Conservation (phyloP, 768 basidiomycete species). For the Hirschioporus abietinus region DNA sequence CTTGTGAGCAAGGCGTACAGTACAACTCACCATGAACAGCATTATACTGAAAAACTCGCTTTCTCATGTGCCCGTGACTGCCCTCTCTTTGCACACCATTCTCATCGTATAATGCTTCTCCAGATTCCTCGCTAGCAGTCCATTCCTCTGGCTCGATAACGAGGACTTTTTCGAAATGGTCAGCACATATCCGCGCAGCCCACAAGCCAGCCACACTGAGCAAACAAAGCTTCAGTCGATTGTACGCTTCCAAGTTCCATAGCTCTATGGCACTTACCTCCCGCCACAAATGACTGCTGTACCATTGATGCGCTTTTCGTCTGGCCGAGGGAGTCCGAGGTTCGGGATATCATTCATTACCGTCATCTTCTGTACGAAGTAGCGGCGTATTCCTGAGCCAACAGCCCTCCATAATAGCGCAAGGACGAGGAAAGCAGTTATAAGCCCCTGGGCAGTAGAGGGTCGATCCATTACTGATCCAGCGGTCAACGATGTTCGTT, state of each 20-base stretch:
- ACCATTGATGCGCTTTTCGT: not conserved
- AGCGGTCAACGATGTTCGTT: too few species aligned
- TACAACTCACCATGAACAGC: slow-evolving; percentile 17
- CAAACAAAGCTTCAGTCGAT: not conserved
- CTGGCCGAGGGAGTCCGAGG: not conserved
- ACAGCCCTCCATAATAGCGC: not conserved
- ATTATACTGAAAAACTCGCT: slow-evolving; percentile 24
- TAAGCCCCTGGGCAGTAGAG: not conserved
- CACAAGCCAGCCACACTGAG: slow-evolving; percentile 27
- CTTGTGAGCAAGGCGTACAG: not conserved
- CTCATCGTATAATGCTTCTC: slow-evolving; percentile 4
- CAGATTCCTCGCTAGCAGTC: slow-evolving; percentile 16
- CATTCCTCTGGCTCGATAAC: slow-evolving; percentile 29
- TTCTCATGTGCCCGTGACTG: slow-evolving; percentile 12
- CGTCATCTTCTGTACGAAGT: not conserved
- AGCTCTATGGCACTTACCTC: not conserved
- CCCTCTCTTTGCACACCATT: slow-evolving; percentile 17
- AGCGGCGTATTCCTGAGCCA: not conserved
- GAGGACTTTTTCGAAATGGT: slow-evolving; percentile 28
- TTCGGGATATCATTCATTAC: not conserved
- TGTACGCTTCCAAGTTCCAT: not conserved
- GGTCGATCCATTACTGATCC: too few species aligned
- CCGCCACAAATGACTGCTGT: not conserved
- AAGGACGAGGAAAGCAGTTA: not conserved
- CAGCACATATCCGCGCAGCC: slow-evolving; percentile 26